Evolutionary conservation across 805 yeast species (phyloP).

Genomic region (Kodamaea fukazawae): DNA sequence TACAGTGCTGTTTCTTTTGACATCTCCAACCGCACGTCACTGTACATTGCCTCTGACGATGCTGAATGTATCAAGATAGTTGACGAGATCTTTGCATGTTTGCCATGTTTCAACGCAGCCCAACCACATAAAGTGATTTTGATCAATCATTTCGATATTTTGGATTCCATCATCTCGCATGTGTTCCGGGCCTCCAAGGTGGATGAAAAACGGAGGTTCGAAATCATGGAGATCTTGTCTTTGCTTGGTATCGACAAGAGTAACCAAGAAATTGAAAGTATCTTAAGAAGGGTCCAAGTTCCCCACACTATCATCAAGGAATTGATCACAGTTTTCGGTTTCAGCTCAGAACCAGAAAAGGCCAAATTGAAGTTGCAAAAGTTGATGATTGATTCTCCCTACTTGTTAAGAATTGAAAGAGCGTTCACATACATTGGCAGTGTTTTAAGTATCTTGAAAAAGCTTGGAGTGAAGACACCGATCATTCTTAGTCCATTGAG

Average conservation of each 20-base stretch:
- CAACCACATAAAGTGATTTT: conserved; percentile 55
- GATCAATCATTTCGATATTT: conserved; percentile 76
- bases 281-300: conserved; percentile 58
- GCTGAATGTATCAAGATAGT: conserved; percentile 86
- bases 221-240: conserved; percentile 70
- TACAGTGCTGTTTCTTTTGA: conserved; percentile 88
- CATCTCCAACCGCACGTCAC: conserved; percentile 52
- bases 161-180: conserved; percentile 59
- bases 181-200: conserved; percentile 80
- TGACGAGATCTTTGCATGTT: conserved; percentile 63
- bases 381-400: conserved; percentile 72
- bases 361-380: conserved; percentile 63
- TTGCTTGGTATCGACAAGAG: conserved; percentile 71
- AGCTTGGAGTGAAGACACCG: conserved; percentile 57
- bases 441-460: conserved; percentile 52
- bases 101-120: conserved; percentile 61
- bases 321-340: conserved; percentile 69
- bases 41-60: conserved; percentile 58
- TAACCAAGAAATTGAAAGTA: conserved; percentile 52
- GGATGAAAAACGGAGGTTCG: conserved; percentile 56
- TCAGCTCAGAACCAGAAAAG: conserved; percentile 62
- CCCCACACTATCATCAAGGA: conserved; percentile 83
- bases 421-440: conserved; percentile 60
- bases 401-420: conserved; percentile 56
- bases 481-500: conserved; percentile 76